These are phyloP conservation scores for Mycothermus thermophilus DNA, from an alignment of 495 filamentous ascomycete genomes.

Conservation along the genomic window DNA sequence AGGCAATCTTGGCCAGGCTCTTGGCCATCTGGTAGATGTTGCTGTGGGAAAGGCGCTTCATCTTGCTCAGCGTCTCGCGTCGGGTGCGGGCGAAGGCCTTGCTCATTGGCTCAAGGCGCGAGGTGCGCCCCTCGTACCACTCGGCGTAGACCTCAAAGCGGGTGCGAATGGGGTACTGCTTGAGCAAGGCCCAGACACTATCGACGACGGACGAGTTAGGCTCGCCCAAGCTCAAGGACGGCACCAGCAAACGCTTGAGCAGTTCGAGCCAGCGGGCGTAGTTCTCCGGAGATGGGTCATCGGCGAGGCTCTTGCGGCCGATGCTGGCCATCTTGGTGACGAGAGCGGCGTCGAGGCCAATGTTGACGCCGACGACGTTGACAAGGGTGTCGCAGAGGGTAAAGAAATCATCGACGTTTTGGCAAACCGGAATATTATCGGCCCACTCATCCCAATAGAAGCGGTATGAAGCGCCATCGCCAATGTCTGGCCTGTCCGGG, in stretches of 20 bases:
- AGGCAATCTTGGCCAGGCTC: conserved; percentile 72
- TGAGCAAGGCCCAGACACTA: conserved; percentile 71
- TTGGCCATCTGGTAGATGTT: conserved; percentile 78
- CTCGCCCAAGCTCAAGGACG: conserved; percentile 69
- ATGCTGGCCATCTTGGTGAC: conserved; percentile 69
- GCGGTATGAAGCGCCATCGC: conserved; percentile 60
- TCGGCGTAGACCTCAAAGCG: conserved; percentile 87
- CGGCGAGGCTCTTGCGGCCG: conserved; percentile 54
- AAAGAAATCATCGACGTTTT: conserved; percentile 81
- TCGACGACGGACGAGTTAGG: conserved; percentile 70
- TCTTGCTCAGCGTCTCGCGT: conserved; percentile 61
- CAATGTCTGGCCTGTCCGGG: conserved; percentile 57
- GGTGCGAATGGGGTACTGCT: conserved; percentile 55
- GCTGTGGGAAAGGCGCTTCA: conserved; percentile 74
- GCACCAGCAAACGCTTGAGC: conserved; percentile 67
- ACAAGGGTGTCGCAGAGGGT: conserved; percentile 72
- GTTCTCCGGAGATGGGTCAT: conserved; percentile 58
- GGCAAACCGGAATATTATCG: conserved; percentile 82
- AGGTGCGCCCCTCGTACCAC: conserved; percentile 70
- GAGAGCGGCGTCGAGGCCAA: conserved; percentile 69
- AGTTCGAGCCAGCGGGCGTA: conserved; percentile 62
- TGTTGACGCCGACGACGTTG: conserved; percentile 71
- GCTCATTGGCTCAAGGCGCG: conserved; percentile 62
- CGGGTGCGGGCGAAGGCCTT: conserved; percentile 61
- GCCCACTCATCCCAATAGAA: conserved; percentile 99